phyloP scores from a whole-genome alignment of 2,329 filamentous ascomycete species.

The Simplicillium aogashimaense region DNA sequence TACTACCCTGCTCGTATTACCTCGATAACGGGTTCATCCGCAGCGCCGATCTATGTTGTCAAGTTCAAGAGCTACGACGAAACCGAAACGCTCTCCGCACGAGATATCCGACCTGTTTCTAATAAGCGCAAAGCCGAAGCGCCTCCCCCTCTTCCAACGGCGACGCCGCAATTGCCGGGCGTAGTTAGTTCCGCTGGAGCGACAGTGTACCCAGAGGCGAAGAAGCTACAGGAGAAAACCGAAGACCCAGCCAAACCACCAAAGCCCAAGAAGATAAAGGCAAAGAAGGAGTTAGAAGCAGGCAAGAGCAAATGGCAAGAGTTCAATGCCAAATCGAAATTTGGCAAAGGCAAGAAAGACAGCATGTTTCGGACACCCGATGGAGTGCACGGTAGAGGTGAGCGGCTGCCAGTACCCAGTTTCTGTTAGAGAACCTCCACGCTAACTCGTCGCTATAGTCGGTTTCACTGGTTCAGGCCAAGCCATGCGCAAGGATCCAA shows the following conservation, averaged over 20 bases:
- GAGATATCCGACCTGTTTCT: conserved; percentile 73
- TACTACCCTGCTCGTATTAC: conserved; percentile 93
- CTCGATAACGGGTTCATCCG: conserved; percentile 85
- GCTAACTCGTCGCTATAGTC: conserved; percentile 44
- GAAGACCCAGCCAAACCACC: conserved; percentile 59
- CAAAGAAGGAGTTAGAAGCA: conserved; percentile 81
- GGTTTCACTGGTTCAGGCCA: conserved; percentile 95
- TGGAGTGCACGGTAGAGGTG: conserved; percentile 77
- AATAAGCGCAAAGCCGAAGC: conserved; percentile 83
- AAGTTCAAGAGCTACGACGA: conserved; percentile 88
- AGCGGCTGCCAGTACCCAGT: conserved; percentile 14
- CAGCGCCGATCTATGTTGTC: conserved; percentile 84
- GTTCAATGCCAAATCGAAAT: conserved; percentile 71
- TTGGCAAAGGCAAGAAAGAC: conserved; percentile 70
- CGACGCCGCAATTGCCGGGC: conserved; percentile 24
- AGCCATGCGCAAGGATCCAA: conserved; percentile 86
- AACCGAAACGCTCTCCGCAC: conserved; percentile 70
- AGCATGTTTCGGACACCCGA: conserved; percentile 96
- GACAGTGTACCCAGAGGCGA: conserved; percentile 50
- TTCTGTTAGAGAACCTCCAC: not conserved
- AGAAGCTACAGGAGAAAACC: conserved; percentile 41
- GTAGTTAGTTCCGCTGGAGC: conserved; percentile 46
- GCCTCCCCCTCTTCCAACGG: conserved; percentile 42
- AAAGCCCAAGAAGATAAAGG: conserved; percentile 82
- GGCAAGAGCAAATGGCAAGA: conserved; percentile 93